phyloP scores from a whole-genome alignment of 495 filamentous ascomycete genomes.

The Hypoxylon crocopeplum region DNA sequence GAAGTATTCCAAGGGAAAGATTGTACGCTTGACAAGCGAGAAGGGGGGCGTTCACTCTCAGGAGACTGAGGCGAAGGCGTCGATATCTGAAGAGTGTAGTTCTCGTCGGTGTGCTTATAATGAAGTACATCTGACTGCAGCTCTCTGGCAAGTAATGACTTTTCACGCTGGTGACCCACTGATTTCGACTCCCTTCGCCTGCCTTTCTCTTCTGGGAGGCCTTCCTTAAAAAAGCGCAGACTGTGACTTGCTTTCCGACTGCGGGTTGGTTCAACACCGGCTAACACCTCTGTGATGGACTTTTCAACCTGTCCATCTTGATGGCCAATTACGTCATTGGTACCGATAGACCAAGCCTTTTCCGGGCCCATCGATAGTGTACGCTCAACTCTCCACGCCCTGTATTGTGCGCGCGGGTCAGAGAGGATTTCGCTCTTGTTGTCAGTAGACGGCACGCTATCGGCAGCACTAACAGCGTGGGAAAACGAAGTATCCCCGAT shows the following conservation, averaged over 20 bases:
- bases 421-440: constrained; percentile 30
- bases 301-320: constrained; percentile 71
- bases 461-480: constrained; percentile 7
- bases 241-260: constrained; percentile 95
- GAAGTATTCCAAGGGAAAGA: constrained; percentile 21
- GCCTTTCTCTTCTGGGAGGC: constrained; percentile 65
- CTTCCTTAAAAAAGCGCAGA: constrained; percentile 91
- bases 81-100: constrained; percentile 8
- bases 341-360: constrained; percentile 64
- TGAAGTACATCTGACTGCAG: constrained; percentile 18
- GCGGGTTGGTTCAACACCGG: constrained; percentile 78
- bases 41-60: constrained; percentile 23
- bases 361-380: constrained; percentile 52
- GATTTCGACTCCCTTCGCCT: constrained; percentile 50
- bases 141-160: constrained; percentile 35
- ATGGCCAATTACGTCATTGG: constrained; percentile 45
- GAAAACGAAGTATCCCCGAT: constrained; percentile 45
- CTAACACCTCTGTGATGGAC: constrained; percentile 80
- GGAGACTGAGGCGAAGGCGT: constrained; percentile 26
- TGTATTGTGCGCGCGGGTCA: constrained; percentile 46
- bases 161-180: constrained; percentile 41
- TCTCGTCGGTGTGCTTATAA: constrained; percentile 12
- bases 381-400: constrained; percentile 53
- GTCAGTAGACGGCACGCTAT: constrained; percentile 18
- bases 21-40: constrained; percentile 16